Evolutionary conservation across 2,329 filamentous ascomycete species (phyloP).

Genomic region (Alternaria incomplexa): DNA sequence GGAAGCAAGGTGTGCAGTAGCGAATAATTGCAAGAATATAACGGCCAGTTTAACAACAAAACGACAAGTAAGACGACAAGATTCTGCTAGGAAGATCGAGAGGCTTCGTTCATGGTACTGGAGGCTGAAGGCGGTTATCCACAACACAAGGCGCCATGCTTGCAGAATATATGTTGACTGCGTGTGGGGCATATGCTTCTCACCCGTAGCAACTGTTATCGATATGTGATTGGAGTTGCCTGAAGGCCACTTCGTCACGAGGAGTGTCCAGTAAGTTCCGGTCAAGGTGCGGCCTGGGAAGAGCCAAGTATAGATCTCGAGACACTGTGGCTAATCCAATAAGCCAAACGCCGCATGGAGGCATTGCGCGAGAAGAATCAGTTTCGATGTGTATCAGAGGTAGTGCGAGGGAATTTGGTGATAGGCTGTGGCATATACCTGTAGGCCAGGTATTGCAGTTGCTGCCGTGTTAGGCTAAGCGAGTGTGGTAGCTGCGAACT

Average conservation of each 20-base stretch:
- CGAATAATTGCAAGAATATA: not conserved
- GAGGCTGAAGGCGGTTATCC: too few relatives aligned
- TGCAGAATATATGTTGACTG: too few relatives aligned
- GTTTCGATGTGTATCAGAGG: not conserved
- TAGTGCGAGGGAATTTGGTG: not conserved
- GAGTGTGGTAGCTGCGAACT: not conserved
- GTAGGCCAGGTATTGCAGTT: not conserved
- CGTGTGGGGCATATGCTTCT: not conserved
- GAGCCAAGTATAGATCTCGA: not conserved
- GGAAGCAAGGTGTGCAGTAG: accelerated
- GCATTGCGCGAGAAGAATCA: accelerated
- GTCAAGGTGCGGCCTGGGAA: not conserved
- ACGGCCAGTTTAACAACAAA: too few relatives aligned
- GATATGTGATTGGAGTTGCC: accelerated
- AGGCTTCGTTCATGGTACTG: too few relatives aligned
- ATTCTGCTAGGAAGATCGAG: too few relatives aligned
- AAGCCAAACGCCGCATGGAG: not conserved
- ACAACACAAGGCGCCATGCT: too few relatives aligned
- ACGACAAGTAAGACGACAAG: too few relatives aligned
- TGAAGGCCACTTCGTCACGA: accelerated
- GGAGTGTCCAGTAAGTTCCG: accelerated
- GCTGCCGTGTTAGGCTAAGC: not conserved
- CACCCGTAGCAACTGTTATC: accelerated
- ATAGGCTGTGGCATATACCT: not conserved
- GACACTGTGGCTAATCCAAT: not conserved